Percentiles rank a stretch among this genome's conserved stretches.
These are phyloP conservation scores for Fusarium sublunatum DNA, from an alignment of 2,329 filamentous ascomycete species.

Conservation along the genomic window DNA sequence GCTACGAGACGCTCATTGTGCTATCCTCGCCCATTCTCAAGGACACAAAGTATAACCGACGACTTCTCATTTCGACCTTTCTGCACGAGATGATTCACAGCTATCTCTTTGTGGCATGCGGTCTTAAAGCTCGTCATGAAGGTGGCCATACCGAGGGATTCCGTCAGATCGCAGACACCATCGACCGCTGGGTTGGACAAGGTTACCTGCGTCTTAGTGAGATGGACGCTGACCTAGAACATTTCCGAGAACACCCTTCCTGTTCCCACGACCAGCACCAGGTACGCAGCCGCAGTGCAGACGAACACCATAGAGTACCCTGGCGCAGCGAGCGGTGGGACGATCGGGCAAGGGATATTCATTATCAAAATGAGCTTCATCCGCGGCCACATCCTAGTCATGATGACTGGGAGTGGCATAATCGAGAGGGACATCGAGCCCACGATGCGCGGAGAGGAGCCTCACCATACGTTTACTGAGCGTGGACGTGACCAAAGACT, in stretches of 20 bases:
- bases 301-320: conserved; percentile 30
- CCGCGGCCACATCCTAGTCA: conserved; percentile 31
- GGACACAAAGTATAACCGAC: conserved; percentile 66
- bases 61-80: conserved; percentile 72
- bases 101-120: conserved; percentile 72
- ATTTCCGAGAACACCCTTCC: conserved; percentile 56
- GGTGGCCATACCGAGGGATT: conserved; percentile 73
- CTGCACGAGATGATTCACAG: conserved; percentile 75
- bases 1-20: conserved; percentile 72
- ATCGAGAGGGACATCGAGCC: conserved; percentile 50
- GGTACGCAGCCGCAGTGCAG: conserved; percentile 26
- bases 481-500: conserved; percentile 33
- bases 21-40: conserved; percentile 69
- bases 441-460: conserved; percentile 40
- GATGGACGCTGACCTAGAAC: conserved; percentile 70
- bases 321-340: conserved; percentile 39
- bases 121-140: conserved; percentile 64
- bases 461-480: conserved; percentile 49
- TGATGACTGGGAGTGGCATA: conserved; percentile 52
- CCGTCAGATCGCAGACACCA: conserved; percentile 66
- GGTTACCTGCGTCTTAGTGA: conserved; percentile 66
- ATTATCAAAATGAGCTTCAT: conserved; percentile 35
- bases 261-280: conserved; percentile 43
- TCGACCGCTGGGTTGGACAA: conserved; percentile 70
- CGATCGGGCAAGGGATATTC: conserved; percentile 24